Percentiles rank a stretch among this genome's conserved stretches.
These are phyloP conservation scores for Silene vulgaris DNA, from an alignment of 179 eudicot genomes.

Conservation along the genomic window DNA sequence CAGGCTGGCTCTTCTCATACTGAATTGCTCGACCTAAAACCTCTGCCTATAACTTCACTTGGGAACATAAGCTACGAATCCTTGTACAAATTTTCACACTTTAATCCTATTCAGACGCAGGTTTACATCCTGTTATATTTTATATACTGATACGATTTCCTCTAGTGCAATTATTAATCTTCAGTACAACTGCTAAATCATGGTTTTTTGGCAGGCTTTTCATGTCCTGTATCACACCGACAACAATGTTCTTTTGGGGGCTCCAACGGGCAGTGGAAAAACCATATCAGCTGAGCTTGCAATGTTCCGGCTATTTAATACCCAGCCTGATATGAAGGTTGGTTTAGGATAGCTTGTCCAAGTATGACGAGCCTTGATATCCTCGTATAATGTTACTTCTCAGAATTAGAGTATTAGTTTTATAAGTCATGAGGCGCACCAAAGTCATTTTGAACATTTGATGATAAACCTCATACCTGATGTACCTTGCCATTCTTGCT, in stretches of 20 bases:
- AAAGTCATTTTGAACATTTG: neutral
- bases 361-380: neutral
- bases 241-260: conserved; percentile 88
- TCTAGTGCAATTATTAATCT: neutral
- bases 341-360: conserved; percentile 6
- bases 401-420: neutral
- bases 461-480: conserved; percentile 4
- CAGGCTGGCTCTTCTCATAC: conserved; percentile 88
- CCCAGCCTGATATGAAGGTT: conserved; percentile 98
- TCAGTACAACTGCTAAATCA: neutral
- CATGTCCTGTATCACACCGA: conserved; percentile 87
- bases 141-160: conserved; percentile 1
- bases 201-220: conserved; percentile 54
- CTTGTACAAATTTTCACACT: conserved; percentile 83
- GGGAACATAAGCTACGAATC: conserved; percentile 70
- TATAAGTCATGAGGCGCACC: no score
- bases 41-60: conserved; percentile 86
- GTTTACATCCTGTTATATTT: conserved; percentile 33
- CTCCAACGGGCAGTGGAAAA: conserved; percentile 99
- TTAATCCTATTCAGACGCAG: conserved; percentile 99
- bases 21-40: conserved; percentile 91
- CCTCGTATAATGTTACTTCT: neutral
- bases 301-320: conserved; percentile 82
- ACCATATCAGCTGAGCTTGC: conserved; percentile 99
- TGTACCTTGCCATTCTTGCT: conserved; percentile 2